These are phyloP conservation scores for Orobanche coerulescens DNA, from an alignment of 257 asterid species.

Conservation along the genomic window DNA sequence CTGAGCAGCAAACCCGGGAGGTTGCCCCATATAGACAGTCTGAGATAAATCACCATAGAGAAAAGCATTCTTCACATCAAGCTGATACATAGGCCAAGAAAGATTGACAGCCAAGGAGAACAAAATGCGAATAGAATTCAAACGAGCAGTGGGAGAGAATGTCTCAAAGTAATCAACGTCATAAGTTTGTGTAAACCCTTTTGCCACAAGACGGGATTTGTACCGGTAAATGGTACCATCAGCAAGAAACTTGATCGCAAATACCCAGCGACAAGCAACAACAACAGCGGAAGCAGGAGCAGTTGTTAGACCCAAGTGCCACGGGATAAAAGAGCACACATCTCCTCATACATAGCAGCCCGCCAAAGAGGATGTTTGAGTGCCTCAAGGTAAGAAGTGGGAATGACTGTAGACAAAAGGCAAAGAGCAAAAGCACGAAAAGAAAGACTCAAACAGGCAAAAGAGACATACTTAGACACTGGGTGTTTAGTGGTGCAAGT, in stretches of 20 bases:
- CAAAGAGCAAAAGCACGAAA: too few relatives aligned
- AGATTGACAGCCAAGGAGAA: not conserved
- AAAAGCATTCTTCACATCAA: slow-evolving; percentile 11
- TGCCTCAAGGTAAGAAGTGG: too few relatives aligned
- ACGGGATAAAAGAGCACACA: too few relatives aligned
- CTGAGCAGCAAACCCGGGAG: too few relatives aligned
- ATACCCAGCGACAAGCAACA: not conserved
- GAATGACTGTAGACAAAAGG: too few relatives aligned
- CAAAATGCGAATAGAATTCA: not conserved
- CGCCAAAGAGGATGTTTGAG: too few relatives aligned
- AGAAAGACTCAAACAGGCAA: too few relatives aligned
- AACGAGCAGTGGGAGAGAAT: not conserved
- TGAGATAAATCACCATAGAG: not conserved
- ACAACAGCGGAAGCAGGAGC: not conserved
- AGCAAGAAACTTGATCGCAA: not conserved
- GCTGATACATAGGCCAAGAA: not conserved
- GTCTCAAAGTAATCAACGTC: not conserved
- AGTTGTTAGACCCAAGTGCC: not conserved
- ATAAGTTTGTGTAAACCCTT: not conserved
- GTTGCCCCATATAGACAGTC: slow-evolving; percentile 2
- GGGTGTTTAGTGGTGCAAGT: too few relatives aligned
- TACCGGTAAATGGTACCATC: not conserved
- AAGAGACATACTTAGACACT: too few relatives aligned
- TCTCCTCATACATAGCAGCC: too few relatives aligned
- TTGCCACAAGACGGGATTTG: not conserved